Evolutionary conservation across 75 land plant genomes (phyloP).

Genomic region (Isoetes taiwanensis): DNA sequence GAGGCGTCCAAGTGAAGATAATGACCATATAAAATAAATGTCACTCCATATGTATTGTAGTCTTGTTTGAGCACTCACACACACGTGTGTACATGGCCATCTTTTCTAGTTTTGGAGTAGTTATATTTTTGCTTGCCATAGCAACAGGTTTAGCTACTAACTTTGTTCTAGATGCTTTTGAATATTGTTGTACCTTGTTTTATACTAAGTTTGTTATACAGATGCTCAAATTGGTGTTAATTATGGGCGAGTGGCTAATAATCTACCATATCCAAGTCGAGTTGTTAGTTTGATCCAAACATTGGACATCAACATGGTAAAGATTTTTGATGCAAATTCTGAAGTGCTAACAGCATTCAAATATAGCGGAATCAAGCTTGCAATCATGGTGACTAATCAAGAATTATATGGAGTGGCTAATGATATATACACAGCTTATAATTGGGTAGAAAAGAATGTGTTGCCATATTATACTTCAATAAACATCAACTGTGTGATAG

Average conservation of each 20-base stretch:
- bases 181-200: no score
- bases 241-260: constrained; percentile 3
- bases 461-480: background rate
- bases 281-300: background rate
- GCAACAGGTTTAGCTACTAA: no score
- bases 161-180: no score
- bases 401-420: background rate
- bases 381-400: background rate
- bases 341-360: background rate
- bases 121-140: no score
- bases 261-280: background rate
- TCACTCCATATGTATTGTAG: no score
- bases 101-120: no score
- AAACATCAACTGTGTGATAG: background rate
- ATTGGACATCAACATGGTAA: background rate
- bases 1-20: no score
- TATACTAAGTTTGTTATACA: no score
- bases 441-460: background rate
- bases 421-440: background rate
- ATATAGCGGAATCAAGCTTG: background rate
- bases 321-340: constrained; percentile 5
- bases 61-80: no score
- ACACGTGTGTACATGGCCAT: no score
- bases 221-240: background rate
- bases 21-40: no score